Base-by-base conservation (phyloP, 2,329 filamentous ascomycete genomes). In the Stachybotrys elegans region DNA sequence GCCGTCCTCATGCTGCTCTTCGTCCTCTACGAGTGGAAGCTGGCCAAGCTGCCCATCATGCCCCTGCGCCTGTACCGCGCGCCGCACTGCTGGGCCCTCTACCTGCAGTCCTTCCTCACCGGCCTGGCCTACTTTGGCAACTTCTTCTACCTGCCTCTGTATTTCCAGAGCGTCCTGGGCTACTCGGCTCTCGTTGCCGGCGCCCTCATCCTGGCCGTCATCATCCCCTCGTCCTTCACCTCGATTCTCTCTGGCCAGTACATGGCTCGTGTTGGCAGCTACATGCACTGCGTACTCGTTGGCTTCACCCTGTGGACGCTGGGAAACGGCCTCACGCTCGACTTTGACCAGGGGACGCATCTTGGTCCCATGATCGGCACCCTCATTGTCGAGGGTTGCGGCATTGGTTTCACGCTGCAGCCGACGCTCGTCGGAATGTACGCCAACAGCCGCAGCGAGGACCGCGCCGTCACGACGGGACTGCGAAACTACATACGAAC, bases 401-500 rank as follows among this genome's bases (percentile, higher is more conserved):
- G 64, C 5, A 51, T 62, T 6, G 67, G 67, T 3, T 47, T 59
- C 16, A 62, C 58, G 2, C 50, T 69, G 31, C 66, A 69, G 45
- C 63, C 66, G 4, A 65, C 62, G 9, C 51, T 68, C 6, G 57
- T 69, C 1, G 66, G 58, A 2, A 52, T 67, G 41, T 61, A 67
- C 31, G 65, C 67, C 21, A 63, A 67, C 44, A 59, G 56, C 0
- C 55, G 56, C 5, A 62, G 55, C 32, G 57, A 61, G 22, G 61
- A 66, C 31, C 59, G 66, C 0, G 66, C 67, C 11, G 65, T 69
- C 25, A 59, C 61, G 2, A 69, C 62, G 3, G 60, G 61, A 0
- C 53, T 63, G 19, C 59, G 67, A n/a, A 68, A 67, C 43, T 68
- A 69, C 38, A 52, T 65, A 23, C 59, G 67, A 9, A 59, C 57